Conservation (phyloP, 2,329 filamentous ascomycete species). For the Thielaviopsis populi region DNA sequence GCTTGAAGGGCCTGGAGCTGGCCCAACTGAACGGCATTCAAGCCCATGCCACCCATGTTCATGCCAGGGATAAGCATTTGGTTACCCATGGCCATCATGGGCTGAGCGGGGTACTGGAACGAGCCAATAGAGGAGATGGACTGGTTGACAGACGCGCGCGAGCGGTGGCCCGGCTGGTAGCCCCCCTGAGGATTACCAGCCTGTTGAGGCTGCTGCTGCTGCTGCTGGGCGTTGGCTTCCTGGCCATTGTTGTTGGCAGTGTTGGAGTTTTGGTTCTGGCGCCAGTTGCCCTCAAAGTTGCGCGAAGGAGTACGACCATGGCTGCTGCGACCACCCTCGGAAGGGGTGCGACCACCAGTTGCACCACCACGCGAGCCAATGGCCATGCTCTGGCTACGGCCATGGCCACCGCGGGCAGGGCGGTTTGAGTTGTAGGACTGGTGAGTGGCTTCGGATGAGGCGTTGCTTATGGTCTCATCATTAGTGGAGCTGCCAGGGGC, state of each 20-base stretch:
- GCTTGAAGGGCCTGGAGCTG: slow-evolving; percentile 88
- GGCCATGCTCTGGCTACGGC: slow-evolving; percentile 85
- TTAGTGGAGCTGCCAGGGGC: slow-evolving; percentile 43
- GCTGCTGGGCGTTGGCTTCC: slow-evolving; percentile 6
- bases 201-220: slow-evolving; percentile 41
- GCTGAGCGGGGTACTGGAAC: slow-evolving; percentile 80
- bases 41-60: slow-evolving; percentile 53
- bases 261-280: slow-evolving; percentile 37
- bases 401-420: slow-evolving; percentile 45
- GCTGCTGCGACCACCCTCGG: slow-evolving; percentile 54
- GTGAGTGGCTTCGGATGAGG: slow-evolving; percentile 24
- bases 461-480: slow-evolving; percentile 29
- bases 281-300: slow-evolving; percentile 98
- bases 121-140: slow-evolving; percentile 70
- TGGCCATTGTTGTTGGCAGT: slow-evolving; percentile 2
- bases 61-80: slow-evolving; percentile 79
- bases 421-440: slow-evolving; percentile 29
- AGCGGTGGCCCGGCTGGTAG: slow-evolving; percentile 87
- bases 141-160: slow-evolving; percentile 62
- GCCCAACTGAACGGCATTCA: slow-evolving; percentile 75
- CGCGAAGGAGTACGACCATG: slow-evolving; percentile 73
- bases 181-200: slow-evolving; percentile 25
- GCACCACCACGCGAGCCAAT: slow-evolving; percentile 55
- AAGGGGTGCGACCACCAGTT: slow-evolving; percentile 43
- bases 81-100: slow-evolving; percentile 73